phyloP scores from a whole-genome alignment of 1,284 basidiomycete species.

The Trichosporon sp. region DNA sequence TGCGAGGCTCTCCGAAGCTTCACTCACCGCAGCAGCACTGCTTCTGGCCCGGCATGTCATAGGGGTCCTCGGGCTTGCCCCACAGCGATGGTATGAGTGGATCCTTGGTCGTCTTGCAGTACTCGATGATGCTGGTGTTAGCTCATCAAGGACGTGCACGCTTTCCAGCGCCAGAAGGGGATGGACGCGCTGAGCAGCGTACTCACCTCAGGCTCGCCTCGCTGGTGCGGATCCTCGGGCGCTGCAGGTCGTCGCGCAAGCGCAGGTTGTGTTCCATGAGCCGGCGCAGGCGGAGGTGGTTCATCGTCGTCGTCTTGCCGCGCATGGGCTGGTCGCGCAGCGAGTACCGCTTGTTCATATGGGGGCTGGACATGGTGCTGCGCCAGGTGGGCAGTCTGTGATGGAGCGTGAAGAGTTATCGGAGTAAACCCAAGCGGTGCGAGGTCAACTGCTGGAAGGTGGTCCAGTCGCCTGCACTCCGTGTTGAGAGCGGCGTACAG shows the following conservation, averaged over 20 bases:
- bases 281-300: slow-evolving; percentile 89
- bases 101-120: slow-evolving; percentile 84
- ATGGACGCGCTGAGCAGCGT: not conserved
- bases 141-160: not conserved
- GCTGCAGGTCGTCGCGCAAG: slow-evolving; percentile 78
- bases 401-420: not conserved
- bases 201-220: slow-evolving; percentile 82
- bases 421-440: too few species aligned
- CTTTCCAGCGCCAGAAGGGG: too few species aligned
- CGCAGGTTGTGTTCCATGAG: slow-evolving; percentile 90
- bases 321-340: not conserved
- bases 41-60: slow-evolving; percentile 64
- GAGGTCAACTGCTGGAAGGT: not conserved
- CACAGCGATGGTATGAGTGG: slow-evolving; percentile 83
- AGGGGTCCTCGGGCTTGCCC: slow-evolving; percentile 89
- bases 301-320: slow-evolving; percentile 60
- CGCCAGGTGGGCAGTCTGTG: too few species aligned
- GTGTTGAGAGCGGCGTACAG: not conserved
- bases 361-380: not conserved
- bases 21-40: slow-evolving; percentile 32
- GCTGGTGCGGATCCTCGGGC: slow-evolving; percentile 81
- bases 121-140: slow-evolving; percentile 69
- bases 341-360: too few species aligned
- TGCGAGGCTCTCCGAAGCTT: not conserved
- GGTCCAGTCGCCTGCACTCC: not conserved